phyloP scores from a whole-genome alignment of 371 early-diverging fungal species.

The Mucor irregularis region DNA sequence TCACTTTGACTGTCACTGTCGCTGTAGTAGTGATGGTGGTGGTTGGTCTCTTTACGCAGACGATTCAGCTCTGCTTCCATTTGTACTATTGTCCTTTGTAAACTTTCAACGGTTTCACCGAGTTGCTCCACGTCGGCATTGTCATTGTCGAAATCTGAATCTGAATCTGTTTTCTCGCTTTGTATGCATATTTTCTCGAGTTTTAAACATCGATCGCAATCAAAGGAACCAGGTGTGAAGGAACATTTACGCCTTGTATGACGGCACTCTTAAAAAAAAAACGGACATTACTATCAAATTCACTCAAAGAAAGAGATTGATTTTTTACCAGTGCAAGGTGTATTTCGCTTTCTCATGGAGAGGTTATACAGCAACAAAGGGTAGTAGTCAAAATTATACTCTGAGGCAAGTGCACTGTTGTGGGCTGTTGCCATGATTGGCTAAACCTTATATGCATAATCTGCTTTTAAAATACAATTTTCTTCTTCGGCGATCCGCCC shows the following conservation, averaged over 20 bases:
- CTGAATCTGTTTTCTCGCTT: neutral
- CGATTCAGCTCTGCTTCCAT: constrained; percentile 6
- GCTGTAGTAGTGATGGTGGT: too few relatives aligned
- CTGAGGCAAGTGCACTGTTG: too few relatives aligned
- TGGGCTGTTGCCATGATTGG: too few relatives aligned
- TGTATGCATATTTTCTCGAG: constrained; percentile 9
- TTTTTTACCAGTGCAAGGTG: constrained; percentile 14
- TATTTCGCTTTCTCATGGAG: constrained; percentile 7
- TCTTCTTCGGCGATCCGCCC: too few relatives aligned
- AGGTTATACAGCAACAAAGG: too few relatives aligned
- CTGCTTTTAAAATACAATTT: too few relatives aligned
- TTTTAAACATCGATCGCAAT: constrained; percentile 7
- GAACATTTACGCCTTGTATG: constrained; percentile 13
- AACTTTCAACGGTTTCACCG: neutral
- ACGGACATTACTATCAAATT: too few relatives aligned
- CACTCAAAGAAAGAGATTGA: too few relatives aligned
- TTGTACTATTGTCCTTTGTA: neutral
- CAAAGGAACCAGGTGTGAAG: neutral
- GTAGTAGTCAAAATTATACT: too few relatives aligned
- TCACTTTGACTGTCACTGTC: neutral
- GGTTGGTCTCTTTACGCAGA: too few relatives aligned
- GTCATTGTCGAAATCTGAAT: too few relatives aligned
- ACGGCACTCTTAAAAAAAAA: constrained; percentile 11
- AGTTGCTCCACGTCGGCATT: neutral
- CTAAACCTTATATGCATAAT: too few relatives aligned